phyloP scores from a whole-genome alignment of 345 rosid genomes.

The Moringa oleifera region DNA sequence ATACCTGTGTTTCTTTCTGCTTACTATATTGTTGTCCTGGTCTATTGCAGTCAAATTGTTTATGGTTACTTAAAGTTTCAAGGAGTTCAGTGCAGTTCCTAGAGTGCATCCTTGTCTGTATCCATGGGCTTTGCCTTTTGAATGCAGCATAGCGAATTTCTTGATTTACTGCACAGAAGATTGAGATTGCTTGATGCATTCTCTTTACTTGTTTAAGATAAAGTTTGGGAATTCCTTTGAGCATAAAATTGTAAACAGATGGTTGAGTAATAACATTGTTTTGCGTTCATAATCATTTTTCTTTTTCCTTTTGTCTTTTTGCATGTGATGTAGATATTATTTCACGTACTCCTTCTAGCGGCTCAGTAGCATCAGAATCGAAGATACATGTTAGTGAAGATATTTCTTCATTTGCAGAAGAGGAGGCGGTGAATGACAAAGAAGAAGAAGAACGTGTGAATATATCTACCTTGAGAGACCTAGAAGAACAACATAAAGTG shows the following conservation, averaged over 20 bases:
- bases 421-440: constrained; percentile 5
- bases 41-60: neutral
- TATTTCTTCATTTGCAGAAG: constrained; percentile 5
- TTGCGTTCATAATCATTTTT: neutral
- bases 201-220: neutral
- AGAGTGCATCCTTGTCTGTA: neutral
- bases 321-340: constrained; percentile 14
- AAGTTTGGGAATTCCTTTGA: neutral
- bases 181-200: neutral
- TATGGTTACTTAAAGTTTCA: too few relatives aligned
- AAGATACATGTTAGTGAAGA: neutral
- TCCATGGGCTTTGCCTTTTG: neutral
- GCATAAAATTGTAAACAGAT: neutral
- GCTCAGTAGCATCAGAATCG: neutral
- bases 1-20: neutral
- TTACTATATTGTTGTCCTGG: neutral
- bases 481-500: constrained; percentile 13
- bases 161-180: neutral
- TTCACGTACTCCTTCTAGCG: constrained; percentile 7
- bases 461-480: neutral
- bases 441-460: constrained; percentile 9
- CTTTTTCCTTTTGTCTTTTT: neutral
- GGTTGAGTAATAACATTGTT: neutral
- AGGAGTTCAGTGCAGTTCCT: neutral
- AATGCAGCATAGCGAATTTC: neutral